Evolutionary conservation across 371 early-diverging fungal species (phyloP).

Genomic region (Mucor sp.): DNA sequence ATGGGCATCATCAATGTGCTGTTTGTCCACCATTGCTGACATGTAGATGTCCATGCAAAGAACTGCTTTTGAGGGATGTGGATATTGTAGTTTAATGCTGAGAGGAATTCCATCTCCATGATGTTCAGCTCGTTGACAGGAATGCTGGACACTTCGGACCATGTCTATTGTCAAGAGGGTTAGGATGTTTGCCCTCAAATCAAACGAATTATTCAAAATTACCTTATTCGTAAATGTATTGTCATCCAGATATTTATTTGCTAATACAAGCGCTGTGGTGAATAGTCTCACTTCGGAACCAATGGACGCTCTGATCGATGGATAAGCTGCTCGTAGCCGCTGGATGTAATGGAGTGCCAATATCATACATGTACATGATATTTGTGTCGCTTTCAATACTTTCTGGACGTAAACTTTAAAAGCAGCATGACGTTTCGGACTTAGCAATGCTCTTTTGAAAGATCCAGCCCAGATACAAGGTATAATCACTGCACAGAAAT

Average conservation of each 20-base stretch:
- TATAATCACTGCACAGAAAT: conserved; percentile 47
- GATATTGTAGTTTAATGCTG: conserved; percentile 57
- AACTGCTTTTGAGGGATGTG: conserved; percentile 43
- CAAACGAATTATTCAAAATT: conserved; percentile 1
- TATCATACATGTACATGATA: conserved; percentile 43
- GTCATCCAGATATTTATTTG: conserved; percentile 71
- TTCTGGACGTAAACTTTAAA: conserved; percentile 53
- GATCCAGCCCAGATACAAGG: conserved; percentile 51
- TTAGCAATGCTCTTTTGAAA: conserved; percentile 18
- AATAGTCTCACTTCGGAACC: conserved; percentile 69
- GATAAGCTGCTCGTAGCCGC: conserved; percentile 40
- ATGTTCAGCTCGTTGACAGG: conserved; percentile 66
- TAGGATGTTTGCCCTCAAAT: background rate
- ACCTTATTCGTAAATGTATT: conserved; percentile 71
- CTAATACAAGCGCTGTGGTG: conserved; percentile 65
- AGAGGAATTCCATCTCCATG: conserved; percentile 77
- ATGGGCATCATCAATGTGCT: background rate
- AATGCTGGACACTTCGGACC: conserved; percentile 73
- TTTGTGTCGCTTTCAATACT: conserved; percentile 55
- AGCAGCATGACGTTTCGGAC: conserved; percentile 35
- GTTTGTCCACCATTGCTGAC: conserved; percentile 30
- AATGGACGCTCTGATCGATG: conserved; percentile 39
- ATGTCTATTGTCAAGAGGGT: conserved; percentile 44
- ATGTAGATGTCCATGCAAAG: conserved; percentile 41
- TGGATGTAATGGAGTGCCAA: conserved; percentile 48